Percentiles rank a stretch among this genome's conserved stretches.
Evolutionary conservation across 345 rosid genomes (phyloP).

Genomic region (Cardamine resedifolia): DNA sequence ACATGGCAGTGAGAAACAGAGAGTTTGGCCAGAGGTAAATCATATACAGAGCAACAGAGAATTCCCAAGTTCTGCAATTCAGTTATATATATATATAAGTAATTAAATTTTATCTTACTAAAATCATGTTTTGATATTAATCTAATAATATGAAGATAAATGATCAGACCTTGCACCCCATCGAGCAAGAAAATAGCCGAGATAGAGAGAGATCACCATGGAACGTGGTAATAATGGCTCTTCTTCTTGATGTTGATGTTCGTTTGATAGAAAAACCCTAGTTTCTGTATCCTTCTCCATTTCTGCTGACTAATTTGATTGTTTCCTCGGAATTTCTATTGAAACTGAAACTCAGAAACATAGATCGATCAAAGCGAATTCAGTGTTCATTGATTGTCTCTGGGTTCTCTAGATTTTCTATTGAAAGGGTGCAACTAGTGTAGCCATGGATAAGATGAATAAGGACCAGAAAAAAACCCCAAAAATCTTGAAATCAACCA

Average conservation of each 20-base stretch:
- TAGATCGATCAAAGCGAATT: neutral
- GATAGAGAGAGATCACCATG: conserved; percentile 51
- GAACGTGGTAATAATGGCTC: conserved; percentile 21
- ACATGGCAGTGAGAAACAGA: conserved; percentile 70
- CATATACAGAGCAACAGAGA: conserved; percentile 88
- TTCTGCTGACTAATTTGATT: neutral
- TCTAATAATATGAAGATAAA: neutral
- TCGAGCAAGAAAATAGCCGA: conserved; percentile 76
- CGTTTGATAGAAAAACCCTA: conserved; percentile 11
- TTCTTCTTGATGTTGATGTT: neutral
- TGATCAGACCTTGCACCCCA: conserved; percentile 80
- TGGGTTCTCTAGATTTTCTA: neutral
- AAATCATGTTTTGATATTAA: neutral
- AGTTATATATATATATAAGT: neutral
- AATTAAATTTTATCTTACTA: neutral
- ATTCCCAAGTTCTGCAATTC: conserved; percentile 91
- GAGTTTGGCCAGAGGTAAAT: conserved; percentile 87
- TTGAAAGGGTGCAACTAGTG: neutral
- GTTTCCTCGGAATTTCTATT: neutral
- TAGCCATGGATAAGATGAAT: neutral
- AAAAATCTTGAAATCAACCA: too few relatives aligned
- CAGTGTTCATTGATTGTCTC: neutral
- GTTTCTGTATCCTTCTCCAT: conserved; percentile 31
- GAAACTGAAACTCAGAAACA: conserved; percentile 13
- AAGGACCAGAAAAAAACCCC: too few relatives aligned